Percentiles rank a stretch among this genome's conserved stretches.
Conservation (phyloP, 345 rosid species). For the Luvunga scandens region DNA sequence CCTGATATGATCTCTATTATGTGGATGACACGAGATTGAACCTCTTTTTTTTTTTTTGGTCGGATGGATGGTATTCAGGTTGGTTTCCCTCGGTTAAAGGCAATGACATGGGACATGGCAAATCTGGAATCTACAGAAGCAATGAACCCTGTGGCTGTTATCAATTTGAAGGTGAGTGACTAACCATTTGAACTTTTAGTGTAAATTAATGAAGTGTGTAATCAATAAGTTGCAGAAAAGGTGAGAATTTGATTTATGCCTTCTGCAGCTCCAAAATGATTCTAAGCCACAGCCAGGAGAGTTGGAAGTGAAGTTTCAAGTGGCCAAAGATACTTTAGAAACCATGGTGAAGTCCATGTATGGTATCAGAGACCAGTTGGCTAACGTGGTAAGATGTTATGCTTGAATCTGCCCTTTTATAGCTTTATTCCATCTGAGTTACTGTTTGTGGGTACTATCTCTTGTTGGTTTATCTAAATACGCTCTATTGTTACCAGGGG, state of each 20-base stretch:
- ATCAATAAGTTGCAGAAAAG: background rate
- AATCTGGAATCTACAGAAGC: constrained; percentile 27
- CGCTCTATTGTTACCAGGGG: constrained; percentile 10
- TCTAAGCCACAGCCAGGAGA: constrained; percentile 36
- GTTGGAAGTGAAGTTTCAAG: constrained; percentile 44
- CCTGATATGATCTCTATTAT: background rate
- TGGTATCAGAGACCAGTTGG: constrained; percentile 44
- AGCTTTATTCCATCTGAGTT: background rate
- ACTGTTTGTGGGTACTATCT: background rate
- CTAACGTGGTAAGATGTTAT: constrained; percentile 32
- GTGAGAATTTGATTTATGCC: background rate
- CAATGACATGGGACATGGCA: constrained; percentile 57
- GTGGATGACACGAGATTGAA: constrained; percentile 1
- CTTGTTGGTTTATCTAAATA: background rate
- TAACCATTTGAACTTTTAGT: background rate
- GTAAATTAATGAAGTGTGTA: background rate
- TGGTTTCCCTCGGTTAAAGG: constrained; percentile 46
- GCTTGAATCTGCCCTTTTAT: constrained; percentile 7
- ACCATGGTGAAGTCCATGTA: constrained; percentile 43
- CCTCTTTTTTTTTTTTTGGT: background rate
- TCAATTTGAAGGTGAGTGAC: constrained; percentile 46
- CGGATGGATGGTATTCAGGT: constrained; percentile 31
- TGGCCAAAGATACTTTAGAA: constrained; percentile 43
- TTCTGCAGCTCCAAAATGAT: constrained; percentile 50
- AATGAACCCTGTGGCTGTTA: constrained; percentile 41